Percentiles rank a stretch among this genome's conserved stretches.
phyloP scores from a whole-genome alignment of 768 basidiomycete genomes.

The Rhizopogon sp. region DNA sequence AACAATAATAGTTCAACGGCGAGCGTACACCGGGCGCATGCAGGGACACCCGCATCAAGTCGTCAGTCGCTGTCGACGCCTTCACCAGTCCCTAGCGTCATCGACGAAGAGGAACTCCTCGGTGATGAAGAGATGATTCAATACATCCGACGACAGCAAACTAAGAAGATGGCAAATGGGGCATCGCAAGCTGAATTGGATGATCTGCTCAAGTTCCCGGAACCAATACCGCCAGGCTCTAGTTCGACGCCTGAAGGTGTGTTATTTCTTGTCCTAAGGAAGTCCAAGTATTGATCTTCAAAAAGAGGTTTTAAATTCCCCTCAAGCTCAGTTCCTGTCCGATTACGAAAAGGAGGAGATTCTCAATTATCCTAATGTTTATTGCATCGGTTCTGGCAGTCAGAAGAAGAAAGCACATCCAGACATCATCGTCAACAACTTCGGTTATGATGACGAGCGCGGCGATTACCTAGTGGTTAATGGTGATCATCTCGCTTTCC shows the following conservation, averaged over 20 bases:
- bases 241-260: conserved; percentile 68
- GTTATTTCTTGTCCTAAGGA: conserved; percentile 19
- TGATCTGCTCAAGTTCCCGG: conserved; percentile 87
- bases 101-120: conserved; percentile 81
- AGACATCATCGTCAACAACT: conserved; percentile 77
- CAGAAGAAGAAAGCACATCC: conserved; percentile 79
- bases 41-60: conserved; percentile 63
- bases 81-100: conserved; percentile 71
- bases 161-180: conserved; percentile 80
- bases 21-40: conserved; percentile 43
- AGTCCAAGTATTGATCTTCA: conserved; percentile 7
- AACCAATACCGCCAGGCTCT: conserved; percentile 69
- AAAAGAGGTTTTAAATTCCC: conserved; percentile 61
- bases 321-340: conserved; percentile 68
- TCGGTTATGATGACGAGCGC: conserved; percentile 96
- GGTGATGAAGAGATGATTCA: conserved; percentile 98
- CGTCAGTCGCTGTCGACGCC: conserved; percentile 78
- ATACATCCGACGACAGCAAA: conserved; percentile 86
- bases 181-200: conserved; percentile 86
- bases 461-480: conserved; percentile 92
- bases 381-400: conserved; percentile 73
- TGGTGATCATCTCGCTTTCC: conserved; percentile 91
- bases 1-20: conserved; percentile 35
- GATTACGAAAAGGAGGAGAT: conserved; percentile 91
- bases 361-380: conserved; percentile 79